These are phyloP conservation scores for Rhizopus microsporus DNA, from an alignment of 371 early-diverging fungal species.

Conservation along the genomic window DNA sequence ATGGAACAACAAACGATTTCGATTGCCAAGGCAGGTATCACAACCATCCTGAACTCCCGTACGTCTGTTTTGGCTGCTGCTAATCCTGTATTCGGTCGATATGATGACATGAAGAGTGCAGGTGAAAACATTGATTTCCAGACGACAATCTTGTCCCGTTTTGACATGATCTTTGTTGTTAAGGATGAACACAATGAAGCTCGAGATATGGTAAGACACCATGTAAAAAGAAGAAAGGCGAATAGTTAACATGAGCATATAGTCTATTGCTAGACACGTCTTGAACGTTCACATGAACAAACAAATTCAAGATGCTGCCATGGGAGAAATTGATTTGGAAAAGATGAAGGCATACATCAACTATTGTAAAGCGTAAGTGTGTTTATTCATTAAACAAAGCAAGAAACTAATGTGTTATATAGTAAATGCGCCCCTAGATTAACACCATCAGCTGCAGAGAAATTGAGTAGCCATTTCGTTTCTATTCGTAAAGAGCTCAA, in stretches of 20 bases:
- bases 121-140: conserved; percentile 99
- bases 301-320: conserved; percentile 59
- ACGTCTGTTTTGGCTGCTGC: conserved; percentile 99
- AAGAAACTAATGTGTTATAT: conserved; percentile 3
- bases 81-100: conserved; percentile 99
- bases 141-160: conserved; percentile 97
- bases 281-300: conserved; percentile 88
- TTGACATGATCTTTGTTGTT: conserved; percentile 97
- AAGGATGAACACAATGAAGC: conserved; percentile 88
- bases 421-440: conserved; percentile 94
- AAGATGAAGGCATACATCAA: conserved; percentile 94
- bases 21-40: conserved; percentile 99
- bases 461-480: conserved; percentile 95
- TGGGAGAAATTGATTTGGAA: conserved; percentile 85
- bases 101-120: conserved; percentile 98
- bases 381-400: not conserved
- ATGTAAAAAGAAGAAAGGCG: not conserved
- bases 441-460: conserved; percentile 83
- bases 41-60: conserved; percentile 98
- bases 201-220: conserved; percentile 69
- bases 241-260: not conserved
- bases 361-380: conserved; percentile 86
- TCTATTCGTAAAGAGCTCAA: conserved; percentile 89
- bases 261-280: conserved; percentile 93
- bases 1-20: conserved; percentile 99